Percentiles rank a stretch among this genome's conserved stretches.
These are phyloP conservation scores for Phytophthora chlamydospora DNA, from an alignment of 352 stramenopile species.

Conservation along the genomic window DNA sequence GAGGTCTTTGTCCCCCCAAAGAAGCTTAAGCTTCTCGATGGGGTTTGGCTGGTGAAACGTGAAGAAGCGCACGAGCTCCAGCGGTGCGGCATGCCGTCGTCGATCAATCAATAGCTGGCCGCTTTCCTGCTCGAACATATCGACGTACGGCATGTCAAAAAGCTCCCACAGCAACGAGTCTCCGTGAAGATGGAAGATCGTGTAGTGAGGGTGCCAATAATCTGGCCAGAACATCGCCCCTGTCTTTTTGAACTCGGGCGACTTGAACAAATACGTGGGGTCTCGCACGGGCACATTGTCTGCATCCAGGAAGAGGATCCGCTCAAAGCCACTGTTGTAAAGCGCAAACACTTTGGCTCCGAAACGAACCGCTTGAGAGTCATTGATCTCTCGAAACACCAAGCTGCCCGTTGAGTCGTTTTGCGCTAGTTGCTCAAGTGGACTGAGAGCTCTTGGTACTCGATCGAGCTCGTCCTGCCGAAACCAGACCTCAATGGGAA, in stretches of 20 bases:
- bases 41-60: conserved; percentile 46
- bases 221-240: conserved; percentile 70
- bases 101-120: conserved; percentile 29
- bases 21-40: conserved; percentile 44
- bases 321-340: conserved; percentile 48
- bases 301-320: conserved; percentile 56
- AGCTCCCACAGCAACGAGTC: conserved; percentile 61
- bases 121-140: conserved; percentile 55
- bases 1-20: conserved; percentile 65
- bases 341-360: conserved; percentile 70
- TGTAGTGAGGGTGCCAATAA: conserved; percentile 62
- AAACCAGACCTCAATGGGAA: conserved; percentile 29
- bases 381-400: conserved; percentile 48
- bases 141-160: conserved; percentile 46
- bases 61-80: conserved; percentile 43
- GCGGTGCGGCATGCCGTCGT: conserved; percentile 14
- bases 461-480: conserved; percentile 24
- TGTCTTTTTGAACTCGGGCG: conserved; percentile 39
- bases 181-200: conserved; percentile 63
- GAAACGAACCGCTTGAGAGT: conserved; percentile 48
- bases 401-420: conserved; percentile 12
- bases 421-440: conserved; percentile 27
- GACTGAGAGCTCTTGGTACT: conserved; percentile 10
- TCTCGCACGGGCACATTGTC: conserved; percentile 63
- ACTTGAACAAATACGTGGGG: conserved; percentile 54